Conservation (phyloP, 139 green algal genomes). For the Penium margaritaceum region DNA sequence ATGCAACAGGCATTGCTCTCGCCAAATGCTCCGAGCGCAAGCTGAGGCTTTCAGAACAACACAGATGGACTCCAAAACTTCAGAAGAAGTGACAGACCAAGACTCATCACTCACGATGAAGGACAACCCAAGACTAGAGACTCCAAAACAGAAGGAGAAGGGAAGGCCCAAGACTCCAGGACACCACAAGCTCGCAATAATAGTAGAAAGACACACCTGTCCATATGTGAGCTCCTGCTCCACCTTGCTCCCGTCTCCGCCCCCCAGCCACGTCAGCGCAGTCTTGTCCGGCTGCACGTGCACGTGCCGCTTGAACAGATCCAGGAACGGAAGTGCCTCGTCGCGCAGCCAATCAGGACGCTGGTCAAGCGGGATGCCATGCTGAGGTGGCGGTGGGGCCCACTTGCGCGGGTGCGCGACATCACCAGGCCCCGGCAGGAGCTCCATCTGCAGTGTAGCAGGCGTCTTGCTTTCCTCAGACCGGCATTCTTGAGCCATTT, state of each 20-base stretch:
- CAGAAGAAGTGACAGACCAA: too few species aligned
- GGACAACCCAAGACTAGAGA: too few species aligned
- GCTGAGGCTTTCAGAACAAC: too few species aligned
- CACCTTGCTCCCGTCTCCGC: slow-evolving; percentile 8
- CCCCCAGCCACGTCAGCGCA: slow-evolving; percentile 21
- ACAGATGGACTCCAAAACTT: too few species aligned
- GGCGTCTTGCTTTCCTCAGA: too few species aligned
- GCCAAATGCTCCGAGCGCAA: too few species aligned
- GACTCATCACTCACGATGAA: too few species aligned
- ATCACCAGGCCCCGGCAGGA: slow-evolving; percentile 17
- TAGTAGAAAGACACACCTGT: neutral
- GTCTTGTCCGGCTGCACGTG: slow-evolving; percentile 1
- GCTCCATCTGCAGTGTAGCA: too few species aligned
- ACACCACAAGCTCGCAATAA: neutral
- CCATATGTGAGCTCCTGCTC: slow-evolving; percentile 14
- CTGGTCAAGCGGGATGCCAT: slow-evolving; percentile 6
- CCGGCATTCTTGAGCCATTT: too few species aligned
- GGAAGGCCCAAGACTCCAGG: too few species aligned
- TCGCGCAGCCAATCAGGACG: slow-evolving; percentile 2
- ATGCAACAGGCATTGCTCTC: too few species aligned
- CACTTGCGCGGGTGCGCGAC: slow-evolving; percentile 7
- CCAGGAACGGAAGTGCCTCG: slow-evolving; percentile 2
- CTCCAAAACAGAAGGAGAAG: too few species aligned
- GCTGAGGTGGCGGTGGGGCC: neutral
- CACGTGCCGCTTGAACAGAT: slow-evolving; percentile 11